These are phyloP conservation scores for Torulaspora globosa DNA, from an alignment of 1,139 yeast genomes.

Conservation along the genomic window DNA sequence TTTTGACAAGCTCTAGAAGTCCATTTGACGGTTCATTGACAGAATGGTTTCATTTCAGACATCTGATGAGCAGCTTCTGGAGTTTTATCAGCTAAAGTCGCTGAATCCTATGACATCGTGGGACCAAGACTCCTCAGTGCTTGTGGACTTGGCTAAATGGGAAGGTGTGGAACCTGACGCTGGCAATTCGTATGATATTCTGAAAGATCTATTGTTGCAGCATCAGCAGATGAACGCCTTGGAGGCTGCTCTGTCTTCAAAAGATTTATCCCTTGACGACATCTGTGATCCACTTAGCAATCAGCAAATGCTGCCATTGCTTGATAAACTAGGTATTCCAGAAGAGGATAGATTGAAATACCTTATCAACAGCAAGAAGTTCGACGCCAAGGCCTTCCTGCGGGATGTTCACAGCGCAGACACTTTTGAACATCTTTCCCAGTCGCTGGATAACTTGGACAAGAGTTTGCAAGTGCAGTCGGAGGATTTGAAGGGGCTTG, in stretches of 20 bases:
- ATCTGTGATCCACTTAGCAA: slow-evolving; percentile 53
- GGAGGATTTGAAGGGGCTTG: slow-evolving; percentile 59
- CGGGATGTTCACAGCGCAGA: slow-evolving; percentile 68
- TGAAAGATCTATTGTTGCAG: slow-evolving; percentile 32
- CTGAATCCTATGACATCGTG: slow-evolving; percentile 41
- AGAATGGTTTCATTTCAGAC: slow-evolving; percentile 23
- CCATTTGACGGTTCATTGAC: slow-evolving; percentile 2
- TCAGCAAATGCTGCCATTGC: slow-evolving; percentile 44
- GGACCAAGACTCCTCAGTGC: slow-evolving; percentile 36
- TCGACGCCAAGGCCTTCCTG: slow-evolving; percentile 66
- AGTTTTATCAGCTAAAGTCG: slow-evolving; percentile 43
- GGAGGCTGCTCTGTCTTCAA: slow-evolving; percentile 15
- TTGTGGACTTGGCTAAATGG: slow-evolving; percentile 29
- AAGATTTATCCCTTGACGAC: slow-evolving; percentile 15
- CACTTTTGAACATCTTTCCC: slow-evolving; percentile 56
- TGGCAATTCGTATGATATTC: slow-evolving; percentile 39
- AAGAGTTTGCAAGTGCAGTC: slow-evolving; percentile 59
- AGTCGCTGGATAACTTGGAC: slow-evolving; percentile 58
- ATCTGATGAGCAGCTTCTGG: slow-evolving; percentile 37
- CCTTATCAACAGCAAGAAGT: slow-evolving; percentile 66
- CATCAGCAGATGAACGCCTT: slow-evolving; percentile 26
- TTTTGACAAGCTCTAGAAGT: not conserved
- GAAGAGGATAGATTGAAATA: slow-evolving; percentile 47
- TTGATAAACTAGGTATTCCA: slow-evolving; percentile 42
- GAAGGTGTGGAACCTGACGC: slow-evolving; percentile 31